Conservation (phyloP, 2,329 filamentous ascomycete genomes). For the Davidsoniella australis region DNA sequence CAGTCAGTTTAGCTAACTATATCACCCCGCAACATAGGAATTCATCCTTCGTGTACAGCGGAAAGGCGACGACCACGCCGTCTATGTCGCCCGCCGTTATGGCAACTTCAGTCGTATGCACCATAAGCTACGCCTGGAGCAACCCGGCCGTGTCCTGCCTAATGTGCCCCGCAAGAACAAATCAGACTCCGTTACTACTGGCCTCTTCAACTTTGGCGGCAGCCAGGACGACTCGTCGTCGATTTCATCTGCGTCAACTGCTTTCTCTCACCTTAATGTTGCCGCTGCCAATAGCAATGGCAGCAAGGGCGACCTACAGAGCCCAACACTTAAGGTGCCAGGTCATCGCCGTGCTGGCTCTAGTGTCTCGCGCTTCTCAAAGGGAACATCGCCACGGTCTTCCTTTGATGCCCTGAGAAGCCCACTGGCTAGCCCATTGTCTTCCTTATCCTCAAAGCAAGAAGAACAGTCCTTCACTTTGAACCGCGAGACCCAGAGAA, state of each 20-base stretch:
- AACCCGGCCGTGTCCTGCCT: conserved; percentile 80
- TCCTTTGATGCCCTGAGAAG: conserved; percentile 11
- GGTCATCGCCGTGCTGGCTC: conserved; percentile 17
- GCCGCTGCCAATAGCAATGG: conserved; percentile 1
- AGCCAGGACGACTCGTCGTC: conserved; percentile 66
- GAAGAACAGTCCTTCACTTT: conserved; percentile 23
- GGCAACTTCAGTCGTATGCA: conserved; percentile 73
- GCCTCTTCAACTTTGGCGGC: conserved; percentile 34
- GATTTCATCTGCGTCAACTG: conserved; percentile 62
- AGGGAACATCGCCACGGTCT: conserved; percentile 12
- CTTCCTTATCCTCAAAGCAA: conserved; percentile 5
- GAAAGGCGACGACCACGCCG: conserved; percentile 49
- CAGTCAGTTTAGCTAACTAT: too few species aligned
- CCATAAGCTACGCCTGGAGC: conserved; percentile 61
- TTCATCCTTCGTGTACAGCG: conserved; percentile 78
- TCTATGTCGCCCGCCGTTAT: conserved; percentile 71
- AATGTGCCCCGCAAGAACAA: conserved; percentile 87
- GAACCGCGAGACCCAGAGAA: conserved; percentile 75
- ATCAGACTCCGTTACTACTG: conserved; percentile 48
- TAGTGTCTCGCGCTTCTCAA: conserved; percentile 7
- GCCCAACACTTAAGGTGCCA: conserved; percentile 1
- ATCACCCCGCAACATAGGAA: conserved; percentile 35
- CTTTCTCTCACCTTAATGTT: conserved; percentile 24
- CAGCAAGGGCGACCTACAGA: neutral
- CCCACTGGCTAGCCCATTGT: conserved; percentile 9